Evolutionary conservation across 768 basidiomycete species (phyloP).

Genomic region (Cystofilobasidium bisporidii): DNA sequence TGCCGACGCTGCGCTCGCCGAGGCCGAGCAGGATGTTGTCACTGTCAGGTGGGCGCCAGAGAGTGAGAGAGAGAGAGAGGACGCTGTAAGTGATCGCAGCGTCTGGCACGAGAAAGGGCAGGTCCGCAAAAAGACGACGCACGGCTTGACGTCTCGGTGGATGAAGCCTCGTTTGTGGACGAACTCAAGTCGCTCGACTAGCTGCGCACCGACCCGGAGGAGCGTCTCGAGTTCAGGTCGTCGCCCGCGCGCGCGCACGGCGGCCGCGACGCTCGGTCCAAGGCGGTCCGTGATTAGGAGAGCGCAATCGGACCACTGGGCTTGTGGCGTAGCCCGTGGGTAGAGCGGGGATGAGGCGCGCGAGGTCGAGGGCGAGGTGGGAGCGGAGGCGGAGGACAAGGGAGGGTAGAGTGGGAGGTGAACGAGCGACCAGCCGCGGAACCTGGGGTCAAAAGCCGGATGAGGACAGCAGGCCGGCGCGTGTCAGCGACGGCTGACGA

Average conservation of each 20-base stretch:
- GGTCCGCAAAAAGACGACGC: too few species aligned
- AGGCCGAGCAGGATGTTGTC: conserved; percentile 14
- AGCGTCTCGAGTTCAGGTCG: conserved; percentile 3
- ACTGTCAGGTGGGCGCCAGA: too few species aligned
- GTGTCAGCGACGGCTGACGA: too few species aligned
- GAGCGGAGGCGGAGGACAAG: background rate
- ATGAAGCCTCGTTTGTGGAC: background rate
- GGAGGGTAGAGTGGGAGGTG: conserved; percentile 1
- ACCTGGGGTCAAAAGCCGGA: background rate
- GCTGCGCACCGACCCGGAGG: background rate
- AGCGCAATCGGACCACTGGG: conserved; percentile 3
- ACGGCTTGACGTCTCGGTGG: conserved; percentile 12
- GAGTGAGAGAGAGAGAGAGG: background rate
- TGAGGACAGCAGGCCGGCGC: too few species aligned
- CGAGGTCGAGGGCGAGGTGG: background rate
- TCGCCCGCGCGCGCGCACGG: background rate
- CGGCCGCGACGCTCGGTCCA: conserved; percentile 5
- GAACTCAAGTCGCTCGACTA: conserved; percentile 7
- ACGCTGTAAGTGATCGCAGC: too few species aligned
- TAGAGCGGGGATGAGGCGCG: background rate
- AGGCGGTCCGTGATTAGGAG: conserved; percentile 11
- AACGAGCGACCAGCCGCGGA: conserved; percentile 4
- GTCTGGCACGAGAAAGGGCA: too few species aligned
- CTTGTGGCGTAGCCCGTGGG: background rate
- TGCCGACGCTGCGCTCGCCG: background rate